A percentile compares a stretch with the other conserved stretches of the same genome.
phyloP scores from a whole-genome alignment of 257 asterid genomes.

The Hygrophila difformis region DNA sequence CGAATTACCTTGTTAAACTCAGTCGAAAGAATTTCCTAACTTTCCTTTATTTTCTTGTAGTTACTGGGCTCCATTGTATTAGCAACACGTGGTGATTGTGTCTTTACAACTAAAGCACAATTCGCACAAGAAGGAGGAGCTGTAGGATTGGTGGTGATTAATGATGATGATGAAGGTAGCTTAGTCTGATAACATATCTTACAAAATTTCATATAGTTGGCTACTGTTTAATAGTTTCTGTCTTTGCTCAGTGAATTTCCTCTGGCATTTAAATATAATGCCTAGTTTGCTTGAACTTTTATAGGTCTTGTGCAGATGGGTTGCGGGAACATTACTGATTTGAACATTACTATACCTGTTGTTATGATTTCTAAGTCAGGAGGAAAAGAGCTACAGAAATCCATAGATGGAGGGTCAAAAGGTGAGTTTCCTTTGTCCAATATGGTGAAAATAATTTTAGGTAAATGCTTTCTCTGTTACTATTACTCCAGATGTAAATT shows the following conservation, averaged over 20 bases:
- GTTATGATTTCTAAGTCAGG: slow-evolving; percentile 62
- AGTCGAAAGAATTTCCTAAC: slow-evolving; percentile 15
- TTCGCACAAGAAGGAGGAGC: slow-evolving; percentile 84
- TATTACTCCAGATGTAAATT: too few species aligned
- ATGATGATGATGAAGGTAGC: slow-evolving; percentile 72
- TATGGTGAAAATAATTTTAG: slow-evolving; percentile 7
- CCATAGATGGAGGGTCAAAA: slow-evolving; percentile 38
- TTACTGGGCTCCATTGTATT: slow-evolving; percentile 60
- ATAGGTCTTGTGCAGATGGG: slow-evolving; percentile 78
- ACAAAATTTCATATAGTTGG: slow-evolving; percentile 9
- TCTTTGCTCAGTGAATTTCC: slow-evolving; percentile 5
- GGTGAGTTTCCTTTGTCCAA: slow-evolving; percentile 34
- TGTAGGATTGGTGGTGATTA: slow-evolving; percentile 65
- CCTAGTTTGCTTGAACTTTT: slow-evolving; percentile 25
- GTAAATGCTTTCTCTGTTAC: slow-evolving; percentile 5
- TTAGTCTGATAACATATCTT: slow-evolving; percentile 21
- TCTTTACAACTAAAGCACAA: slow-evolving; percentile 66
- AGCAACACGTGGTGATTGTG: slow-evolving; percentile 83
- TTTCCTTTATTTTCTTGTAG: slow-evolving; percentile 39
- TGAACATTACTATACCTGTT: slow-evolving; percentile 68
- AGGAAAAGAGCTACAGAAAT: slow-evolving; percentile 61
- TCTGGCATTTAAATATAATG: slow-evolving; percentile 16
- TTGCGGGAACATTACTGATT: slow-evolving; percentile 52
- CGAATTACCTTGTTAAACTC: slow-evolving; percentile 10
- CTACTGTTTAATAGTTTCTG: slow-evolving; percentile 12